These are phyloP conservation scores for Stemphylium beticola DNA, from an alignment of 2,329 filamentous ascomycete genomes.

Conservation along the genomic window DNA sequence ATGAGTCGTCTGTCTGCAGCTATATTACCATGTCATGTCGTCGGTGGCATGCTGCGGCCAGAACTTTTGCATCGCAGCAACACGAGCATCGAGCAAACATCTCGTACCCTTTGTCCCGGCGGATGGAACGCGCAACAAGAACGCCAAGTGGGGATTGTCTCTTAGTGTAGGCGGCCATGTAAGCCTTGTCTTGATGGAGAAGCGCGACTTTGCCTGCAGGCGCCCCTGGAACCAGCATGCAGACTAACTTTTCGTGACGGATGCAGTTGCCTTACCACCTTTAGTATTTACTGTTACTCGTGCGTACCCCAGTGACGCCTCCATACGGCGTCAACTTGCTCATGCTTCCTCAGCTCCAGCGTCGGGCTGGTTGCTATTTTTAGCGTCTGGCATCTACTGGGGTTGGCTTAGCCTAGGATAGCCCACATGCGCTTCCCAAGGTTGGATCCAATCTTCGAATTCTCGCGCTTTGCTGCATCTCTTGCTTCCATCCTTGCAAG, in stretches of 20 bases:
- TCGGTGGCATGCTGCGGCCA: background rate
- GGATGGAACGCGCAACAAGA: conserved; percentile 4
- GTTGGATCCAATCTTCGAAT: too few relatives aligned
- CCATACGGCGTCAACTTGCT: background rate
- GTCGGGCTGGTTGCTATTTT: conserved; percentile 21
- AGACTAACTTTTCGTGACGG: background rate
- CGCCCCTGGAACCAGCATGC: background rate
- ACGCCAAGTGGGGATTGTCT: conserved; percentile 10
- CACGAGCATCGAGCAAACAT: conserved; percentile 1
- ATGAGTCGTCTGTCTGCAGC: conserved; percentile 4
- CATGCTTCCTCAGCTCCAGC: conserved; percentile 15
- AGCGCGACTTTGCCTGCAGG: background rate
- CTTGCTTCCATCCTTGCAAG: conserved; percentile 1
- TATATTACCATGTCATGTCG: conserved; percentile 13
- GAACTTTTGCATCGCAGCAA: background rate
- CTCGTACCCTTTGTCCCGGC: conserved; percentile 2
- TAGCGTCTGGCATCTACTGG: conserved; percentile 16
- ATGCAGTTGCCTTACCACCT: background rate
- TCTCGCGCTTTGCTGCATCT: conserved; percentile 8
- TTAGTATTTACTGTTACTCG: too few relatives aligned
- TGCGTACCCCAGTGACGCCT: background rate
- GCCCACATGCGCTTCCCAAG: too few relatives aligned
- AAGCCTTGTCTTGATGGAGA: conserved; percentile 11
- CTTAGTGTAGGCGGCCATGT: conserved; percentile 7
- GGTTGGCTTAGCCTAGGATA: background rate